Conservation (phyloP, 2,329 filamentous ascomycete genomes). For the Hortaea werneckii region DNA sequence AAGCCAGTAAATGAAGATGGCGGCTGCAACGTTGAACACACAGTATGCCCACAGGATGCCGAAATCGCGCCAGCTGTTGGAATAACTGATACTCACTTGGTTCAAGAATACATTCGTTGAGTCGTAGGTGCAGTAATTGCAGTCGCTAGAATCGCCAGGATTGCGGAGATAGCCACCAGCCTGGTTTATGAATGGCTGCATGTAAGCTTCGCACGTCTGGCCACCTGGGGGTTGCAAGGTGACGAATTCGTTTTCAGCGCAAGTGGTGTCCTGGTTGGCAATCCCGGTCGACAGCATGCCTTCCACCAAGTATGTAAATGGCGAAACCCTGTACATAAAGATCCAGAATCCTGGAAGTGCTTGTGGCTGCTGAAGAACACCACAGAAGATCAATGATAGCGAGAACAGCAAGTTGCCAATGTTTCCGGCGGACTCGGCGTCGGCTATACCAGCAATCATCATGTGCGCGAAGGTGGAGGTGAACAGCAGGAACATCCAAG, state of each 20-base stretch:
- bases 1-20: constrained; percentile 45
- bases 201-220: constrained; percentile 30
- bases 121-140: constrained; percentile 32
- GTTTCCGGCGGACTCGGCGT: constrained; percentile 65
- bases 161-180: constrained; percentile 28
- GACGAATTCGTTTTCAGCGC: constrained; percentile 60
- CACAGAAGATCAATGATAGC: constrained; percentile 58
- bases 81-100: constrained; percentile 33
- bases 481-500: constrained; percentile 60
- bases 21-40: constrained; percentile 40
- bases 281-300: constrained; percentile 62
- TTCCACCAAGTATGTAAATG: constrained; percentile 70
- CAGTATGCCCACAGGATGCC: constrained; percentile 37
- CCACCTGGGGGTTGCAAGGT: constrained; percentile 52
- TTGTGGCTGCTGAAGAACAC: constrained; percentile 57
- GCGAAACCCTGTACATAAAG: constrained; percentile 69
- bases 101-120: constrained; percentile 35
- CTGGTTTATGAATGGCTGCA: constrained; percentile 22
- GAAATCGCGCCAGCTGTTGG: constrained; percentile 39
- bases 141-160: constrained; percentile 24
- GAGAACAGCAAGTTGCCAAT: constrained; percentile 67
- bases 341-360: constrained; percentile 62
- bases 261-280: constrained; percentile 55
- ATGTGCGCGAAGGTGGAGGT: constrained; percentile 69
- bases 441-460: constrained; percentile 64